These are phyloP conservation scores for Coccomyxa sp. DNA, from an alignment of 139 green algal species.

Conservation along the genomic window DNA sequence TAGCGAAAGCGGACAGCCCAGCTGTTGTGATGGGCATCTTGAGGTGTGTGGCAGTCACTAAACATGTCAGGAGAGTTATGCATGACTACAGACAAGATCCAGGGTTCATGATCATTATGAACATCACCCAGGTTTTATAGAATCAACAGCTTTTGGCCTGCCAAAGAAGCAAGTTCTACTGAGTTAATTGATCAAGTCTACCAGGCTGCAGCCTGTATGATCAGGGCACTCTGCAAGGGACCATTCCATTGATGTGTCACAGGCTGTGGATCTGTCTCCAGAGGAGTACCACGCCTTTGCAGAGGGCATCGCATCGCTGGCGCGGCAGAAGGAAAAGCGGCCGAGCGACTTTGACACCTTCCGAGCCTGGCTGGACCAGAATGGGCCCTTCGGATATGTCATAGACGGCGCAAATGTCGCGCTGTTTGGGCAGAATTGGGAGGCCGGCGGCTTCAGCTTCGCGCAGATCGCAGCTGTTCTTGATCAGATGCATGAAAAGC, in stretches of 20 bases:
- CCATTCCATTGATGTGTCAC: not conserved
- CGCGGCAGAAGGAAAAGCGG: slow-evolving; percentile 25
- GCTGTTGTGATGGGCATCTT: slow-evolving; percentile 18
- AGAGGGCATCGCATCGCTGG: slow-evolving; percentile 47
- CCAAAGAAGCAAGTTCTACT: too few relatives aligned
- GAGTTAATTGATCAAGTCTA: too few relatives aligned
- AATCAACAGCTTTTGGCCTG: too few relatives aligned
- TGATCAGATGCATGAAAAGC: slow-evolving; percentile 17
- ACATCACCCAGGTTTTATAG: too few relatives aligned
- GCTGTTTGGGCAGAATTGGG: slow-evolving; percentile 76
- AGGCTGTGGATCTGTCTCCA: slow-evolving; percentile 50
- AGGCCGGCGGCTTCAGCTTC: slow-evolving; percentile 66
- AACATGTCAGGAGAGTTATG: not conserved
- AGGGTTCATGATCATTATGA: too few relatives aligned
- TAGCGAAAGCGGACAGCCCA: slow-evolving; percentile 1
- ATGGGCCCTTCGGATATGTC: slow-evolving; percentile 67
- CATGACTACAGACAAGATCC: too few relatives aligned
- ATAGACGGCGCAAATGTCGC: slow-evolving; percentile 87
- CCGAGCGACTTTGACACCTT: slow-evolving; percentile 53
- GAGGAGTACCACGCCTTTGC: slow-evolving; percentile 60
- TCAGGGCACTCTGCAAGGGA: too few relatives aligned
- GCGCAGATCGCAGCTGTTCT: slow-evolving; percentile 54
- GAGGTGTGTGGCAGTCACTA: not conserved
- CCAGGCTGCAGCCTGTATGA: too few relatives aligned
- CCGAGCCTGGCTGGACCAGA: slow-evolving; percentile 45